Conservation (phyloP, 345 rosid genomes). For the Eutrema heterophyllum region DNA sequence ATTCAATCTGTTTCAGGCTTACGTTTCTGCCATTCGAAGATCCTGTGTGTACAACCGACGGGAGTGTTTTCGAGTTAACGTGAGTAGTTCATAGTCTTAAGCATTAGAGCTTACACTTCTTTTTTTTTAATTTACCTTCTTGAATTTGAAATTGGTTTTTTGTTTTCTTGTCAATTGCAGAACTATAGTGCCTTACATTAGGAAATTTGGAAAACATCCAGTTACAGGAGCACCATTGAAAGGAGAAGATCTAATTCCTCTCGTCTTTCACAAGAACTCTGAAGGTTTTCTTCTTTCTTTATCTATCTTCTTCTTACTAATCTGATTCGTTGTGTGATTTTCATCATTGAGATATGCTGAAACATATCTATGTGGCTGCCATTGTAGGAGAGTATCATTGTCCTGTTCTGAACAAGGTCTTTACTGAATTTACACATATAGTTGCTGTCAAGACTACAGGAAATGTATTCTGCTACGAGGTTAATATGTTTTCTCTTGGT, state of each 20-base stretch:
- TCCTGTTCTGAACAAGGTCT: constrained; percentile 89
- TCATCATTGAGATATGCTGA: not conserved
- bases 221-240: constrained; percentile 72
- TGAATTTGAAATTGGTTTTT: not conserved
- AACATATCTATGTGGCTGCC: not conserved
- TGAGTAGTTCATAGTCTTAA: constrained; percentile 29
- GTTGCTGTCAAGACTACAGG: constrained; percentile 92
- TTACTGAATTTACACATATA: constrained; percentile 84
- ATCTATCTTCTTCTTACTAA: not conserved
- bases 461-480: constrained; percentile 89
- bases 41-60: constrained; percentile 76
- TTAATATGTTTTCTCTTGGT: constrained; percentile 9
- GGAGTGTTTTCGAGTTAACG: constrained; percentile 87
- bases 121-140: not conserved
- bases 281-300: constrained; percentile 47
- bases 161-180: constrained; percentile 36
- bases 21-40: constrained; percentile 80
- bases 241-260: constrained; percentile 68
- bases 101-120: not conserved
- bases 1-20: constrained; percentile 50
- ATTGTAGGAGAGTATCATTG: constrained; percentile 80
- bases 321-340: not conserved
- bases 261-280: constrained; percentile 76
- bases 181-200: constrained; percentile 69
- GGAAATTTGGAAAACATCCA: constrained; percentile 83